Conservation (phyloP, 768 basidiomycete genomes). For the Tubosaeta sp. region DNA sequence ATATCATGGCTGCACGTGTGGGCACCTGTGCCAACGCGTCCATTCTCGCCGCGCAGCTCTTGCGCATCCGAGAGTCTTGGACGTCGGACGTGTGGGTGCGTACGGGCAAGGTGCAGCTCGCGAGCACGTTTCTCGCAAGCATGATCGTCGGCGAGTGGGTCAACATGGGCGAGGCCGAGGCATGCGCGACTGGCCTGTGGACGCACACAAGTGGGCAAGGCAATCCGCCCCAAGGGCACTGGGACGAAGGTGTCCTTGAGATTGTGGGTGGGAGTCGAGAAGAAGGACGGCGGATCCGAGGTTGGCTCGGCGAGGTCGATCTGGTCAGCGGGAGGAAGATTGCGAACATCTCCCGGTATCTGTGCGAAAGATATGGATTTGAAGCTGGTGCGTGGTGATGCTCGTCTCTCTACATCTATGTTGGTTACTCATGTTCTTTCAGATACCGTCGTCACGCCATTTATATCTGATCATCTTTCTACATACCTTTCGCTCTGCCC, state of each 20-base stretch:
- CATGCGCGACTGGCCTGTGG: constrained; percentile 78
- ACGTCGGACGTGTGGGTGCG: constrained; percentile 73
- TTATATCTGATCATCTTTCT: constrained; percentile 74
- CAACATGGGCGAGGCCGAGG: constrained; percentile 70
- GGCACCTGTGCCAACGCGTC: constrained; percentile 71
- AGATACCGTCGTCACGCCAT: constrained; percentile 73
- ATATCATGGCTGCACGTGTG: constrained; percentile 70
- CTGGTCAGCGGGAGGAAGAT: constrained; percentile 56
- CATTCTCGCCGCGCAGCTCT: constrained; percentile 68
- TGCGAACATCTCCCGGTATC: constrained; percentile 67
- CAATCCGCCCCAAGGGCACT: constrained; percentile 45
- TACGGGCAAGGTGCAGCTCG: constrained; percentile 75
- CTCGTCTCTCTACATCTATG: background rate
- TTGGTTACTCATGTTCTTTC: background rate
- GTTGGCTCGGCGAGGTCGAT: constrained; percentile 84
- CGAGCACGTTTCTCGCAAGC: constrained; percentile 69
- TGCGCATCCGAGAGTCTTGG: constrained; percentile 76
- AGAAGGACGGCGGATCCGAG: constrained; percentile 66
- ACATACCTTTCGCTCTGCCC: constrained; percentile 76
- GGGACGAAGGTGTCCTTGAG: constrained; percentile 78
- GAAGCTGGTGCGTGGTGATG: constrained; percentile 51
- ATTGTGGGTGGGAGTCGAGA: constrained; percentile 74
- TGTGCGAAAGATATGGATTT: constrained; percentile 79
- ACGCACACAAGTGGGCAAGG: constrained; percentile 38
- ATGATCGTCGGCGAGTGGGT: constrained; percentile 69